Evolutionary conservation across 495 filamentous ascomycete species (phyloP), one percentile per base, ranked within the genome.

Genomic region (Neurospora africana): DNA sequence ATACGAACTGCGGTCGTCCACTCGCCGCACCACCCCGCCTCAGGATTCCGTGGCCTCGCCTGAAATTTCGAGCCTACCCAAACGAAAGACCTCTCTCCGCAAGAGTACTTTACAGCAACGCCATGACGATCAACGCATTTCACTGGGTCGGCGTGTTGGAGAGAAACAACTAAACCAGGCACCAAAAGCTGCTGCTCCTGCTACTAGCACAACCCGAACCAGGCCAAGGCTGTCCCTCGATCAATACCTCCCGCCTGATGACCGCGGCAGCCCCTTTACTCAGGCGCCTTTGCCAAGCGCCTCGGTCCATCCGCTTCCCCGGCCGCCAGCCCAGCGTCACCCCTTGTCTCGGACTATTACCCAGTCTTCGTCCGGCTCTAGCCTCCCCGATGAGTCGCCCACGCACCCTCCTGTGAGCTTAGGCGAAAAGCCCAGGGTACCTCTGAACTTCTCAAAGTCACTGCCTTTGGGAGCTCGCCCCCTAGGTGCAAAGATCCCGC

Each of bases 21-120:
- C 30, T 19, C 71, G 75, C 15, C 68, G 78, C 36, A 73, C 75
- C n/a, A 70, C 80, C 75, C 75, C 79, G 30, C 78, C 84, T 69
- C 68, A 65, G 7, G 53, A 65, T 65, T 65, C 53, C 1, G 53
- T 65, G 53, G 53, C 53, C 15, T 33, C 13, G 23, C 53, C 53
- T 65, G 53, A 65, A 6, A 5, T 65, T 35, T 17, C 53, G 30
- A 65, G 53, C 27, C 53, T 81, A 82, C 80, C 85, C 79, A 78
- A 85, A 70, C 81, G 88, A 73, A 88, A 91, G 8, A 90, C 91
- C 38, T 92, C 91, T 30, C 83, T 97, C 41, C 89, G 94, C 65
- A 92, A 89, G 77, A 95, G 93, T n/a, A 95, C 94, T 5, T 81
- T 96, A 53, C 92, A 95, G 75, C 93, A 96, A 79, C 90, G 94